Base-by-base conservation (phyloP, 129 eudicot species). In the Escallonia herrerae region DNA sequence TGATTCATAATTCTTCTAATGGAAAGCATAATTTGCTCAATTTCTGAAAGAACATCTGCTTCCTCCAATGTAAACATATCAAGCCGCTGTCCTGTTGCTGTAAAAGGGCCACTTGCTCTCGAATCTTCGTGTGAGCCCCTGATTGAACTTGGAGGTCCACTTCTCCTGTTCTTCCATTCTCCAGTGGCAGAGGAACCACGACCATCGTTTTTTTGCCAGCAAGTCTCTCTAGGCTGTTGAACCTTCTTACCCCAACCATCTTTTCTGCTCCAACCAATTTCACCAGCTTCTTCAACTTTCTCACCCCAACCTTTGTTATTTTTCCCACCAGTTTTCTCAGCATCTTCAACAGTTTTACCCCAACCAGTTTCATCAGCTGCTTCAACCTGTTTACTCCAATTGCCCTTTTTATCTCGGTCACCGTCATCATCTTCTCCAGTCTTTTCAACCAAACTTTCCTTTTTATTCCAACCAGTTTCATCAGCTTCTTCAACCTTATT, bases 41-140 rank as follows among this genome's bases (percentile, higher is more conserved):
- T 45, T 2, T 88, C 96, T 0, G 76, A 13, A 2, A 93, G 78
- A 47, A 83, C 68, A 15, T 93, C 95, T 54, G 86, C 86, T 70
- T 88, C 96, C 9, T 93, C 98, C 2, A 74, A 67, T 0, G 91
- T 74, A 71, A 93, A 91, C 40, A 66, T 4, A 68, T 91, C 97
- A 60, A 84, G 2, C 33, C 95, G 73, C 62, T 65, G 78, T 70
- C 85, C 63, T 2, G 90, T 72, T 9, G 72, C 78, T 12, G 95
- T 82, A n/a, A 76, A 12, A 4, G 74, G 65, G 15, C 48, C 73
- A 40, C 62, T 58, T 22, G 59, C 48, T 56, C 71, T 76, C 13
- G 74, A 73, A 39, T 82, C 82, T 57, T 87, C 87, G 62, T 70
- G 69, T 7, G 62, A 63, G 70, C 38, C 56, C 5, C 89, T 75